phyloP scores from a whole-genome alignment of 2,329 filamentous ascomycete genomes.

The Botrytis byssoidea region DNA sequence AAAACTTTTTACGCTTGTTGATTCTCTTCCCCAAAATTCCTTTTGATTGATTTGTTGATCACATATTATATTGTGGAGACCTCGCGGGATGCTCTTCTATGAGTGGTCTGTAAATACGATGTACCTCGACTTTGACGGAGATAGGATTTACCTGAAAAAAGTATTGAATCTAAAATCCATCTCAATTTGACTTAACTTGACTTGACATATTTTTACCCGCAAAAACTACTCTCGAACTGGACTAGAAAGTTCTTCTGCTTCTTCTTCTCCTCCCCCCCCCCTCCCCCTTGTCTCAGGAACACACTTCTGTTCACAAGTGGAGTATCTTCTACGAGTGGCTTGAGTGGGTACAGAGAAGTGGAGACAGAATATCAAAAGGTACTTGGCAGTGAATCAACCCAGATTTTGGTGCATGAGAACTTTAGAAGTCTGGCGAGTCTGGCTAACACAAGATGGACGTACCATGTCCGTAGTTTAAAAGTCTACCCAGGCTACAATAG shows the following conservation, averaged over 20 bases:
- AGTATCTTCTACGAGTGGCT: neutral
- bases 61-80: neutral
- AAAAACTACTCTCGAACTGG: neutral
- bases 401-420: neutral
- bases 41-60: neutral
- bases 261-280: neutral
- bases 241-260: neutral
- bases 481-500: neutral
- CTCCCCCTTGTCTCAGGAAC: constrained; percentile 1
- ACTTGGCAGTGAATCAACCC: neutral
- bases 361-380: neutral
- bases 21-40: neutral
- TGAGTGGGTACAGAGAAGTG: neutral
- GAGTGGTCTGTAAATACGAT: neutral
- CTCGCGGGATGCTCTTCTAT: neutral
- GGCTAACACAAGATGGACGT: neutral
- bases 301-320: neutral
- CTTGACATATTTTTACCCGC: neutral
- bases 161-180: neutral
- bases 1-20: neutral
- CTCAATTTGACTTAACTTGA: neutral
- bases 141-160: neutral
- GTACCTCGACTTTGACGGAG: neutral
- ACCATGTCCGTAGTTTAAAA: neutral
- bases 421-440: neutral